Percentiles rank a stretch among this genome's conserved stretches.
Evolutionary conservation across 78 protist species (phyloP).

Genomic region (Dictyostelium capitatum): DNA sequence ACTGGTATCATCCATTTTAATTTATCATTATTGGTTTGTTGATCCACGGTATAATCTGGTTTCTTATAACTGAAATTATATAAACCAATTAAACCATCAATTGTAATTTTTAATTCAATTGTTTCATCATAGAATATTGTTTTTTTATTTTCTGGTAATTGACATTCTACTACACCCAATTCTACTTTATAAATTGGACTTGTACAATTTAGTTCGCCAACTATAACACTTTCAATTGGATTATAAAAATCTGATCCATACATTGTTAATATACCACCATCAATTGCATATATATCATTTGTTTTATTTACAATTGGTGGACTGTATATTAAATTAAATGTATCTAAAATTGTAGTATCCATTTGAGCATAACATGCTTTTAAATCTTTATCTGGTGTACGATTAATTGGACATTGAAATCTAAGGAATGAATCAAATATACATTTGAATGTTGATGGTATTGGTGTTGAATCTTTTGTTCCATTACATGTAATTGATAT

Average conservation of each 20-base stretch:
- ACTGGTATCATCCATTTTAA: slow-evolving; percentile 11
- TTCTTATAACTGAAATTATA: neutral
- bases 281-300: neutral
- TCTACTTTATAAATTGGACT: neutral
- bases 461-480: neutral
- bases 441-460: neutral
- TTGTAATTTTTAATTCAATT: neutral
- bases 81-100: neutral
- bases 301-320: neutral
- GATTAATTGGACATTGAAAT: neutral
- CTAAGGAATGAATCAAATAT: neutral
- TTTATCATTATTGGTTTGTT: neutral
- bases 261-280: neutral
- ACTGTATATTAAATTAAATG: neutral
- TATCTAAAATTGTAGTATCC: neutral
- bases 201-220: neutral
- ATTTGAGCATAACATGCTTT: neutral
- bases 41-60: no score
- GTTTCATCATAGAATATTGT: no score
- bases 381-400: neutral
- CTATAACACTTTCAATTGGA: neutral
- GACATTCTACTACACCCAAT: no score
- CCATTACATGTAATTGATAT: neutral
- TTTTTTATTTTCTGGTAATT: no score
- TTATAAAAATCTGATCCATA: slow-evolving; percentile 7